A percentile compares a stretch with the other conserved stretches of the same genome.
Evolutionary conservation across 2,329 filamentous ascomycete genomes (phyloP).

Genomic region (Blumeria graminis): DNA sequence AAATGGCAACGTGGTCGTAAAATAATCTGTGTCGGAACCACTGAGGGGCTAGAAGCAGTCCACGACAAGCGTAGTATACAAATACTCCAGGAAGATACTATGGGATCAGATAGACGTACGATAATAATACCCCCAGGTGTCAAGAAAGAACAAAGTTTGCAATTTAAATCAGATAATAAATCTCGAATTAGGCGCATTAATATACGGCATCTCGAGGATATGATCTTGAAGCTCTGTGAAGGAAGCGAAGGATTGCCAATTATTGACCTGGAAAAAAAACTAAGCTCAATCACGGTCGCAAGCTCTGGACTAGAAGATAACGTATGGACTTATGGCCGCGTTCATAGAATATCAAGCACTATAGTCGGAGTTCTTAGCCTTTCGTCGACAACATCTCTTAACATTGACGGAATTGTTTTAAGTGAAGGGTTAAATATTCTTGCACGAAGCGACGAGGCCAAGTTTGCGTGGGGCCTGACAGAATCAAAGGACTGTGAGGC

Average conservation of each 20-base stretch:
- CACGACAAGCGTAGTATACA: slow-evolving; percentile 19
- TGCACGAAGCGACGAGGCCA: slow-evolving; percentile 22
- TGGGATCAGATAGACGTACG: slow-evolving; percentile 24
- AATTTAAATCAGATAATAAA: slow-evolving; percentile 24
- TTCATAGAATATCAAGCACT: slow-evolving; percentile 32
- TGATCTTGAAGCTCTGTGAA: slow-evolving; percentile 21
- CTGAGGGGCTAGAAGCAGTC: slow-evolving; percentile 21
- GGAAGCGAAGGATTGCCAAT: slow-evolving; percentile 6
- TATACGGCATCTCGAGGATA: slow-evolving; percentile 36
- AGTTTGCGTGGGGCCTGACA: slow-evolving; percentile 19
- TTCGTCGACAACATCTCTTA: background rate
- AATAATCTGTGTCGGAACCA: slow-evolving; percentile 59
- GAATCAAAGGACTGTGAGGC: slow-evolving; percentile 16
- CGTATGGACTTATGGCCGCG: slow-evolving; percentile 32
- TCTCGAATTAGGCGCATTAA: slow-evolving; percentile 30
- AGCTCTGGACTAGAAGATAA: slow-evolving; percentile 22
- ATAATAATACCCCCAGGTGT: slow-evolving; percentile 28
- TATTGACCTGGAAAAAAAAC: slow-evolving; percentile 11
- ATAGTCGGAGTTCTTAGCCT: slow-evolving; percentile 21
- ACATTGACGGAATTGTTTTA: slow-evolving; percentile 14
- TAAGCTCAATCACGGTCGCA: slow-evolving; percentile 9
- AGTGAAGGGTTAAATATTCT: slow-evolving; percentile 19
- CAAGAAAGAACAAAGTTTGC: slow-evolving; percentile 16
- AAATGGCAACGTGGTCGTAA: slow-evolving; percentile 46
- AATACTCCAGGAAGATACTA: slow-evolving; percentile 19